Evolutionary conservation across 768 basidiomycete genomes (phyloP), one percentile per base, ranked within the genome.

Genomic region (Xanthoconium purpureum): DNA sequence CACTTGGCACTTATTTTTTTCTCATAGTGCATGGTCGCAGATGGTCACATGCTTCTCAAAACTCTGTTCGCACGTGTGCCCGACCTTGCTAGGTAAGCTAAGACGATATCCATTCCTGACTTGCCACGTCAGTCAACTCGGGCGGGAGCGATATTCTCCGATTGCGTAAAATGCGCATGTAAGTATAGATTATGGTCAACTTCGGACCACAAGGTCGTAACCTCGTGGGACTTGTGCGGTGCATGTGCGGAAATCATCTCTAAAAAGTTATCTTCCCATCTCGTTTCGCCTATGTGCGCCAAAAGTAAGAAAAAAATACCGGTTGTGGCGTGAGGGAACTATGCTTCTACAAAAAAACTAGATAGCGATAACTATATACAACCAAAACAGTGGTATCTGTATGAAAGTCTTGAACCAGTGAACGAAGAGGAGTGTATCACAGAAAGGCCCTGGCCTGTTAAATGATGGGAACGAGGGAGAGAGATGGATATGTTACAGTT

Each of bases 341-440:
- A 50, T 9, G 38, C 35, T 29, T 66, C 66, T 68, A 59, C 47
- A 35, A 46, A 24, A 42, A 33, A 49, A 46, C 61, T 66, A 67
- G 57, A 69, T 71, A 68, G 20, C 48, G 59, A 69, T 69, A 69
- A 69, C 69, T 69, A 71, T 69, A 64, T 66, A 69, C 65, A 66
- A 32, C 43, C 54, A 58, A 58, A 40, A 56, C 10, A 14, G 8
- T 45, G 46, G 51, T 58, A 58, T 56, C 54, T 24, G 24, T 24
- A 24, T 24, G 24, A 51, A 48, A 10, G 35, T 54, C 37, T 54
- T 49, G 14, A 55, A 42, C 49, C 48, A 36, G 43, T 17, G 59
- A 62, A 64, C 64, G 37, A 57, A 65, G 52, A 24, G 24, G 57
- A 28, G 43, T 56, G 59, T 56, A 39, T 56, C 57, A 46, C 54